These are phyloP conservation scores for Erysimum cheiranthoides DNA, from an alignment of 345 rosid species.

Conservation along the genomic window DNA sequence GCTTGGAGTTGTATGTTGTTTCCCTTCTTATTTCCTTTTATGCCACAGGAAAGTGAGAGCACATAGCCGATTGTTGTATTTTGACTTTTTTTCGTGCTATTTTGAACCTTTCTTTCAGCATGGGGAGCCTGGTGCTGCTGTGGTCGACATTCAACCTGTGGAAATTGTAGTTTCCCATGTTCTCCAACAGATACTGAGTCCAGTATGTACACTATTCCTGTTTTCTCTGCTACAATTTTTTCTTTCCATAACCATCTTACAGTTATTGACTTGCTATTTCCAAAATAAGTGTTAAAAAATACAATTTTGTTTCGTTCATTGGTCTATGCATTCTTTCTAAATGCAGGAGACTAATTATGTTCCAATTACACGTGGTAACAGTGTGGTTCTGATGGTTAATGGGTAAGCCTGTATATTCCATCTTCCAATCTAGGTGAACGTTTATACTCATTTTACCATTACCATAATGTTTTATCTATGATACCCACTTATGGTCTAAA, in stretches of 20 bases:
- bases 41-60: neutral
- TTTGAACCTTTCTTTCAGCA: conserved; percentile 55
- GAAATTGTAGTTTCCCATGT: conserved; percentile 83
- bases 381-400: conserved; percentile 92
- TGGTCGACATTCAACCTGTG: conserved; percentile 85
- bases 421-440: conserved; percentile 7
- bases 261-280: conserved; percentile 3
- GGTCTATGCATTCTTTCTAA: conserved; percentile 30
- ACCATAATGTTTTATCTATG: neutral
- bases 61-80: neutral
- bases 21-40: conserved; percentile 1
- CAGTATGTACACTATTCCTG: conserved; percentile 54
- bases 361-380: conserved; percentile 83
- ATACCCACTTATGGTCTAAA: neutral
- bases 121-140: conserved; percentile 95
- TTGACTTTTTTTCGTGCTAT: neutral
- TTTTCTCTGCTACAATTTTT: conserved; percentile 8
- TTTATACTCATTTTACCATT: conserved; percentile 6
- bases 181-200: conserved; percentile 77
- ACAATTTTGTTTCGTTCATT: conserved; percentile 8
- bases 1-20: conserved; percentile 85
- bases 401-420: conserved; percentile 62
- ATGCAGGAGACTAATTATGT: conserved; percentile 93
- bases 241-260: conserved; percentile 26
- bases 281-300: neutral